Evolutionary conservation across 768 basidiomycete genomes (phyloP).

Genomic region (Fistulinella prunicolor): DNA sequence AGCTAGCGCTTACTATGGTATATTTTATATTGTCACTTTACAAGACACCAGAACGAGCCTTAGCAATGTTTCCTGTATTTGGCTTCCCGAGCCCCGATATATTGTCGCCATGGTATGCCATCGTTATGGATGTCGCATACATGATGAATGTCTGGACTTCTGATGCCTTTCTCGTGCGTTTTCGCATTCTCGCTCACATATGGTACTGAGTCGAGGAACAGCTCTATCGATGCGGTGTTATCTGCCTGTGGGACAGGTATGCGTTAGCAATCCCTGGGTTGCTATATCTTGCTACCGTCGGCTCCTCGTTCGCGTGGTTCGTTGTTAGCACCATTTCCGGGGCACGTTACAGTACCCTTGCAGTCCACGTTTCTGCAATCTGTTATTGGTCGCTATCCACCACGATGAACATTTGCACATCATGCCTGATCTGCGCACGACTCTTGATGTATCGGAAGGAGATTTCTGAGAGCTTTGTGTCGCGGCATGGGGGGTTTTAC

Average conservation of each 20-base stretch:
- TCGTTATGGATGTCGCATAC: neutral
- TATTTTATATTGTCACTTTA: neutral
- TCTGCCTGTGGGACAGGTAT: neutral
- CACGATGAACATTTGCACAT: conserved; percentile 14
- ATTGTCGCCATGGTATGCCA: neutral
- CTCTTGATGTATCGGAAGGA: conserved; percentile 18
- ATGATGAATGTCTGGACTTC: neutral
- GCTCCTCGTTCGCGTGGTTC: neutral
- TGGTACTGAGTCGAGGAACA: neutral
- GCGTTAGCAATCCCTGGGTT: neutral
- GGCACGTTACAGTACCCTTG: neutral
- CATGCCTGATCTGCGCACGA: conserved; percentile 12
- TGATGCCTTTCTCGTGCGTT: neutral
- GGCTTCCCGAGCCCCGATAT: neutral
- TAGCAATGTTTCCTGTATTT: neutral
- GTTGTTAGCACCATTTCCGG: neutral
- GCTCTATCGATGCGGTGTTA: neutral
- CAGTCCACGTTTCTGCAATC: neutral
- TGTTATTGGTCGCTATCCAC: conserved; percentile 14
- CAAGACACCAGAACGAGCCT: neutral
- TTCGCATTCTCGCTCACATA: neutral
- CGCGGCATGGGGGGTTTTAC: conserved; percentile 16
- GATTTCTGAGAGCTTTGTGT: conserved; percentile 6
- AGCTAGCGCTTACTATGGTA: neutral
- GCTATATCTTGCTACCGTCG: neutral